phyloP scores from a whole-genome alignment of 495 filamentous ascomycete species.

The Penicillium paxilli region DNA sequence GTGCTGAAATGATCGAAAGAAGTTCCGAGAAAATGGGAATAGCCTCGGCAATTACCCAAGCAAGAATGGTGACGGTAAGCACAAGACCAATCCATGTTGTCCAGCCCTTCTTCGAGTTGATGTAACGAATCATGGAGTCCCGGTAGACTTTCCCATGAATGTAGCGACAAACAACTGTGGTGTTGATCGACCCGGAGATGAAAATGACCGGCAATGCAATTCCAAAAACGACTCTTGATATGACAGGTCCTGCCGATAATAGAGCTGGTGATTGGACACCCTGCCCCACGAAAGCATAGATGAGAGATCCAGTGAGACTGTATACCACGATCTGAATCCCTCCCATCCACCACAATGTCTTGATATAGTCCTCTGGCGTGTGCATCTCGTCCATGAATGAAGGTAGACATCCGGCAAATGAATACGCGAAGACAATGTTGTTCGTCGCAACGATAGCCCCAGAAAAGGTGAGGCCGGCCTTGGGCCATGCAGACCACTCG shows the following conservation, averaged over 20 bases:
- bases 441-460: conserved; percentile 56
- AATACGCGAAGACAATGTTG: conserved; percentile 69
- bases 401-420: conserved; percentile 64
- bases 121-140: conserved; percentile 50
- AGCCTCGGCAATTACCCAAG: conserved; percentile 66
- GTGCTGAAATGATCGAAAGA: conserved; percentile 58
- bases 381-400: conserved; percentile 75
- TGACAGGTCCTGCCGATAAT: conserved; percentile 53
- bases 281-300: conserved; percentile 67
- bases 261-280: conserved; percentile 68
- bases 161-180: conserved; percentile 56
- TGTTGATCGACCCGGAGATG: conserved; percentile 63
- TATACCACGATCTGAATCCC: conserved; percentile 64
- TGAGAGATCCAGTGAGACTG: conserved; percentile 61
- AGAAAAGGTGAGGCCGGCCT: conserved; percentile 24
- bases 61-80: conserved; percentile 53
- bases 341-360: conserved; percentile 60
- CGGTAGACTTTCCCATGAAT: conserved; percentile 58
- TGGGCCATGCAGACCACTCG: conserved; percentile 38
- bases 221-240: conserved; percentile 70
- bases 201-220: conserved; percentile 73
- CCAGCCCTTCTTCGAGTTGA: conserved; percentile 58
- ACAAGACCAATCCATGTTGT: conserved; percentile 57
- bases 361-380: conserved; percentile 60
- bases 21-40: conserved; percentile 68